Base-by-base conservation (phyloP, 805 yeast species). In the Myxozyma monticola region DNA sequence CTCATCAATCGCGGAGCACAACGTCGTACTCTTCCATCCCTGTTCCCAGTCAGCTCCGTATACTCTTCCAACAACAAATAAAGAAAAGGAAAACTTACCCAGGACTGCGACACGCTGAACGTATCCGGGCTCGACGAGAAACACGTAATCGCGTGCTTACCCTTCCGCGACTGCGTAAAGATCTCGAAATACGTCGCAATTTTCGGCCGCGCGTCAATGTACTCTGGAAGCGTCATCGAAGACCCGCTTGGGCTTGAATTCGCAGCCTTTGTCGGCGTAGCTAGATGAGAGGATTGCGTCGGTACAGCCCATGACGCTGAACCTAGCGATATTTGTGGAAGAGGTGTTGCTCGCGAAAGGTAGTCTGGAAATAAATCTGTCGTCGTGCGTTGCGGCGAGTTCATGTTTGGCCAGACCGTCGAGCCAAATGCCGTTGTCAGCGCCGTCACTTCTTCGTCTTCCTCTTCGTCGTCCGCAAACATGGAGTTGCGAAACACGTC, bases 11-110 rank as follows among this genome's bases (percentile, higher is more conserved):
- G 77, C 76, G 2, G 74, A 67, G 45, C 80, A 77, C 76, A 78
- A 72, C 39, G 77, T 75, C 43, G 73, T 75, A 54, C 80, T 75
- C 51, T 77, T 78, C 83, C 83, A 78, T 0, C 83, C 83, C 83
- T 49, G 22, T 17, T 10, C 7, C 31, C 17, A 9, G 28, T 18
- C 17, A 39, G 28, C 38, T 5, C 17, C 10, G 24, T 20, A 37
- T 15, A 36, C 7, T 15, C 17, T 15, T 6, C 10, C 15, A 7
- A 2, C 26, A 37, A 18, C 28, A 36, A 28, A 28, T 14, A 15
- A 34, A 17, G 9, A 41, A 14, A n/a, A n/a, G n/a, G 7, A 29
- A 14, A 17, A 26, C 48, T 31, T 43, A 49, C 53, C 56, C 83
- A 78, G 54, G 81, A 76, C 62, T 79, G 83, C 0, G 79, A 73